A percentile compares a stretch with the other conserved stretches of the same genome.
Evolutionary conservation across 139 green algal species (phyloP).

Genomic region (Bryopsis sp.): DNA sequence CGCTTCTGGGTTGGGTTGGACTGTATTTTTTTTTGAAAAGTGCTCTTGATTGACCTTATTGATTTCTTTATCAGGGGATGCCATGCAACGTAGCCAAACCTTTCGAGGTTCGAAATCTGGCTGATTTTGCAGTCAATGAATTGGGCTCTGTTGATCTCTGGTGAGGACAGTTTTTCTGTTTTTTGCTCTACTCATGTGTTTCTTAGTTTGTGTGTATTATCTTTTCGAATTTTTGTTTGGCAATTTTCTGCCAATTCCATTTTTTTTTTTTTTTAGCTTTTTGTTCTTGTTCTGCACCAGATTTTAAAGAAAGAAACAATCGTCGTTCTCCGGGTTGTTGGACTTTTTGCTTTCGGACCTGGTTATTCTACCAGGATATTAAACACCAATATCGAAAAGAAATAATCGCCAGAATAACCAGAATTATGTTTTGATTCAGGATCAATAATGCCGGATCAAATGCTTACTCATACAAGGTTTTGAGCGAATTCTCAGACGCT

Average conservation of each 20-base stretch:
- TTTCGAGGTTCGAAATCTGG: conserved; percentile 49
- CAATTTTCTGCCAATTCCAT: neutral
- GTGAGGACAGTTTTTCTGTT: conserved; percentile 22
- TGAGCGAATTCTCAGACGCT: conserved; percentile 53
- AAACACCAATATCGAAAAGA: neutral
- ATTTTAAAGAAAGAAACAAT: neutral
- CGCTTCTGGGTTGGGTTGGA: neutral
- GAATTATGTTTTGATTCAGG: conserved; percentile 19
- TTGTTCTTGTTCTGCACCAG: neutral
- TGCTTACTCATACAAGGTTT: conserved; percentile 66
- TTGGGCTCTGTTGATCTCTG: conserved; percentile 54
- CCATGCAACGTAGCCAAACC: conserved; percentile 51
- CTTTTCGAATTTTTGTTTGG: neutral
- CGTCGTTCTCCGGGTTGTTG: neutral
- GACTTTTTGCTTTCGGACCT: neutral
- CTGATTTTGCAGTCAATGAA: conserved; percentile 42
- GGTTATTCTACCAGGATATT: neutral
- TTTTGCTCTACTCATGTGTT: conserved; percentile 5
- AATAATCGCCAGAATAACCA: neutral
- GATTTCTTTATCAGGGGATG: conserved; percentile 26
- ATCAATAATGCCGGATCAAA: conserved; percentile 84
- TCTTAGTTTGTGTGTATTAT: neutral
- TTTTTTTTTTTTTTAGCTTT: neutral
- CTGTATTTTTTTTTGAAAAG: neutral
- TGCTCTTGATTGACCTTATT: neutral